These are phyloP conservation scores for Monsonia emarginata DNA, from an alignment of 441 rosid genomes.

Conservation along the genomic window DNA sequence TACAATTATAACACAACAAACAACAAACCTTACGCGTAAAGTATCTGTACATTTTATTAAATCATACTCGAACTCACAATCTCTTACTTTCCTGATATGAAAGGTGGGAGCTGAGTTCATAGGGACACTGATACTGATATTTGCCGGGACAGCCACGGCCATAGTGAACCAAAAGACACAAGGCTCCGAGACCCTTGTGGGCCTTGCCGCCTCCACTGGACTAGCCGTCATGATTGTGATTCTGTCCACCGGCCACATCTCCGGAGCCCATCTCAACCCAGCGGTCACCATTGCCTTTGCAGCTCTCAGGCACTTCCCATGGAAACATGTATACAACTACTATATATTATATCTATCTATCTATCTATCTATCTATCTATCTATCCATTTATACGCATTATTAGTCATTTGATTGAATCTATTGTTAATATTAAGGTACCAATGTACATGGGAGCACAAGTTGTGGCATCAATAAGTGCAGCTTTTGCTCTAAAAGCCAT, in stretches of 20 bases:
- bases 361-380: too few species aligned
- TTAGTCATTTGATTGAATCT: too few species aligned
- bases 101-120: constrained; percentile 88
- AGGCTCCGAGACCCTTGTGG: constrained; percentile 64
- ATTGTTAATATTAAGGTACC: constrained; percentile 59
- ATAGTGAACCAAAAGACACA: constrained; percentile 72
- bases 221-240: constrained; percentile 74
- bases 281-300: constrained; percentile 70
- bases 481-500: constrained; percentile 57
- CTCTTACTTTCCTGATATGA: too few species aligned
- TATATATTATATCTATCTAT: too few species aligned
- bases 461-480: constrained; percentile 59
- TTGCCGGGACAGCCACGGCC: constrained; percentile 69
- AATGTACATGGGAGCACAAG: constrained; percentile 61
- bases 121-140: constrained; percentile 68
- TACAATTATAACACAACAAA: too few species aligned
- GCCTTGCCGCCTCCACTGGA: constrained; percentile 64
- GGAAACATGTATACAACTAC: constrained; percentile 74
- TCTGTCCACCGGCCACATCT: constrained; percentile 75
- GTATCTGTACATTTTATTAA: too few species aligned
- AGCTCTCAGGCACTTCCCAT: constrained; percentile 67
- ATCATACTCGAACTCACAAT: too few species aligned
- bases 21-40: too few species aligned
- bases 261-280: constrained; percentile 92
- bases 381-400: too few species aligned